A percentile compares a stretch with the other conserved stretches of the same genome.
Evolutionary conservation across 768 basidiomycete genomes (phyloP).

Genomic region (Gyrodon lividus): DNA sequence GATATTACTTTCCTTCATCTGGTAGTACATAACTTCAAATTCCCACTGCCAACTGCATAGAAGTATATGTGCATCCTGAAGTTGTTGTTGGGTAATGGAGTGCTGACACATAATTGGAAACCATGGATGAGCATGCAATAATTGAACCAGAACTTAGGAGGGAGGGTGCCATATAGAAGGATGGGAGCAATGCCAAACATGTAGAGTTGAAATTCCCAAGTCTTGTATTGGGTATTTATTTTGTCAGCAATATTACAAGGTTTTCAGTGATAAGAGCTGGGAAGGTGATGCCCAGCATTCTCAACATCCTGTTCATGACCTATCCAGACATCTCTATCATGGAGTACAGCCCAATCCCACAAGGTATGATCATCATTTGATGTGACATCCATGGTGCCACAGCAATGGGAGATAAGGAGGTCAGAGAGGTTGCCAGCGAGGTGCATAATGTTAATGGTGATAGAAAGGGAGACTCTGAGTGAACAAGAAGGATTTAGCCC

Average conservation of each 20-base stretch:
- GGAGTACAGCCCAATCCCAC: conserved; percentile 35
- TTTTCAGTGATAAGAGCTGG: conserved; percentile 16
- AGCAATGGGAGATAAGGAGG: conserved; percentile 21
- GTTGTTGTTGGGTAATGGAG: conserved; percentile 8
- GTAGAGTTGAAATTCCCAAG: conserved; percentile 19
- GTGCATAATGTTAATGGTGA: conserved; percentile 43
- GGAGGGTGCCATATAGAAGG: conserved; percentile 12
- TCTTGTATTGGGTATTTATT: conserved; percentile 24
- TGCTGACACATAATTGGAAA: conserved; percentile 20
- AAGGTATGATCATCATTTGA: conserved; percentile 13
- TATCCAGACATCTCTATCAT: conserved; percentile 15
- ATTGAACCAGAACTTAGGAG: conserved; percentile 13
- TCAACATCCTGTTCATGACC: conserved; percentile 20
- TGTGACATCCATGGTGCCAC: conserved; percentile 16
- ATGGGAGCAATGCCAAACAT: conserved; percentile 19
- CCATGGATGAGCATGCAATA: conserved; percentile 21
- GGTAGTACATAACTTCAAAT: conserved; percentile 29
- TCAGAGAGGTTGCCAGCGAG: conserved; percentile 27
- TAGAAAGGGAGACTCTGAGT: conserved; percentile 33
- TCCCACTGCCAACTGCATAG: conserved; percentile 24
- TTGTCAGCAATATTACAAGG: conserved; percentile 21
- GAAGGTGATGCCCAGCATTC: conserved; percentile 7
- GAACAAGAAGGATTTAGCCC: conserved; percentile 22
- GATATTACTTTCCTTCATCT: conserved; percentile 18
- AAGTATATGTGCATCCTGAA: conserved; percentile 10